Percentiles rank a stretch among this genome's conserved stretches.
These are phyloP conservation scores for Aureobasidium vineae DNA, from an alignment of 2,329 filamentous ascomycete genomes.

Conservation along the genomic window DNA sequence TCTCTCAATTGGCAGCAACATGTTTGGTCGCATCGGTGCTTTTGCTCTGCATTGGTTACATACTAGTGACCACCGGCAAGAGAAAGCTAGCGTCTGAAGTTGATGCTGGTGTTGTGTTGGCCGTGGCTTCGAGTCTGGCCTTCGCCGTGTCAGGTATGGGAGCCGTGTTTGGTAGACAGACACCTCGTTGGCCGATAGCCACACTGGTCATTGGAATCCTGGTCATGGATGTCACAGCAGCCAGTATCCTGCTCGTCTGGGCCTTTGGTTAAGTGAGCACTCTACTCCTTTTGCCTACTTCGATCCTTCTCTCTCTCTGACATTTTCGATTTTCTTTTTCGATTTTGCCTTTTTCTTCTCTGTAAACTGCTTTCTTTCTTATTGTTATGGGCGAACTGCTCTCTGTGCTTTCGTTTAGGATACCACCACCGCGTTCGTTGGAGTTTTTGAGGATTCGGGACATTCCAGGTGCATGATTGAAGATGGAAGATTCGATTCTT, in stretches of 20 bases:
- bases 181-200: constrained; percentile 47
- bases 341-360: neutral
- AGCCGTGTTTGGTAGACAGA: constrained; percentile 55
- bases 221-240: constrained; percentile 49
- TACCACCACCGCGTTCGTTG: constrained; percentile 8
- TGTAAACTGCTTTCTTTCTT: neutral
- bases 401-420: constrained; percentile 11
- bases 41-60: constrained; percentile 62
- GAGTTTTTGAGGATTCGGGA: neutral
- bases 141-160: constrained; percentile 62
- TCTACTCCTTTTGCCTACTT: neutral
- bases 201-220: constrained; percentile 49
- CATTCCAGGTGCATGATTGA: neutral
- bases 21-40: constrained; percentile 60
- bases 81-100: constrained; percentile 69
- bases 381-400: neutral
- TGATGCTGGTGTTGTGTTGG: constrained; percentile 68
- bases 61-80: constrained; percentile 66
- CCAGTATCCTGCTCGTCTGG: constrained; percentile 54
- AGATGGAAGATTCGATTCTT: neutral
- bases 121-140: constrained; percentile 64
- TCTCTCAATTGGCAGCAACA: constrained; percentile 46
- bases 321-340: neutral
- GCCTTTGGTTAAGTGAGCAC: constrained; percentile 37
- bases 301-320: neutral